These are phyloP conservation scores for Yarrowia deformans DNA, from an alignment of 805 yeast genomes.

Conservation along the genomic window DNA sequence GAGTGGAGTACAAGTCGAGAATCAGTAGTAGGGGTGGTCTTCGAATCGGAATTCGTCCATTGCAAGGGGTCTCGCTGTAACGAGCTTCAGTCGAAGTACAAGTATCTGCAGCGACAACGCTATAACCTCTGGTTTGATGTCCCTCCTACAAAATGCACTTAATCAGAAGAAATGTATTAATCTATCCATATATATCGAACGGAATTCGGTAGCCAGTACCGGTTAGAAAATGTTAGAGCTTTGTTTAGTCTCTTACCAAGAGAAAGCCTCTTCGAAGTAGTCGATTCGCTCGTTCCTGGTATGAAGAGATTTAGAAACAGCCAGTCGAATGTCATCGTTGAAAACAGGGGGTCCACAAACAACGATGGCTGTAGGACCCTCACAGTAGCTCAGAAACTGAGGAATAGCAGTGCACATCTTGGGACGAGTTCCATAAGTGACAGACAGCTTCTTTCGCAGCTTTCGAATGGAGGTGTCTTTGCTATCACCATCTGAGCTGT, in stretches of 20 bases:
- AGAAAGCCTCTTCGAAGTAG: conserved; percentile 72
- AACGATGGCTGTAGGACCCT: conserved; percentile 30
- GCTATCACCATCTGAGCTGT: conserved; percentile 44
- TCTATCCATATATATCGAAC: not conserved
- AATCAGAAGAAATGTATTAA: not conserved
- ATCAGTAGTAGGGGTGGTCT: too few relatives aligned
- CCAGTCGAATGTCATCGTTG: conserved; percentile 63
- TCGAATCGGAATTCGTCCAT: too few relatives aligned
- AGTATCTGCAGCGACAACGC: too few relatives aligned
- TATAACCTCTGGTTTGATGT: too few relatives aligned
- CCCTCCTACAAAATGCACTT: too few relatives aligned
- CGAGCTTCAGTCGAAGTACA: too few relatives aligned
- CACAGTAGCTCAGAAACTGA: conserved; percentile 2
- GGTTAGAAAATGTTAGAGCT: not conserved
- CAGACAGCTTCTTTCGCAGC: not conserved
- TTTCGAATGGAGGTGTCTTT: not conserved
- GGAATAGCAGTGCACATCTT: conserved; percentile 6
- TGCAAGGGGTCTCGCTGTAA: too few relatives aligned
- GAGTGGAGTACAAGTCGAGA: too few relatives aligned
- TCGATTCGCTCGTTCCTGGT: conserved; percentile 60
- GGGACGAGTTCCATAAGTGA: conserved; percentile 51
- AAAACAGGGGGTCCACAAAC: conserved; percentile 67
- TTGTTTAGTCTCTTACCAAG: conserved; percentile 57
- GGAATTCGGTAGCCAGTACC: not conserved
- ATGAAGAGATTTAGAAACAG: conserved; percentile 55